Evolutionary conservation across 805 yeast species (phyloP), one percentile per base, ranked within the genome.

Genomic region (Helenozyma rhizophorensis): DNA sequence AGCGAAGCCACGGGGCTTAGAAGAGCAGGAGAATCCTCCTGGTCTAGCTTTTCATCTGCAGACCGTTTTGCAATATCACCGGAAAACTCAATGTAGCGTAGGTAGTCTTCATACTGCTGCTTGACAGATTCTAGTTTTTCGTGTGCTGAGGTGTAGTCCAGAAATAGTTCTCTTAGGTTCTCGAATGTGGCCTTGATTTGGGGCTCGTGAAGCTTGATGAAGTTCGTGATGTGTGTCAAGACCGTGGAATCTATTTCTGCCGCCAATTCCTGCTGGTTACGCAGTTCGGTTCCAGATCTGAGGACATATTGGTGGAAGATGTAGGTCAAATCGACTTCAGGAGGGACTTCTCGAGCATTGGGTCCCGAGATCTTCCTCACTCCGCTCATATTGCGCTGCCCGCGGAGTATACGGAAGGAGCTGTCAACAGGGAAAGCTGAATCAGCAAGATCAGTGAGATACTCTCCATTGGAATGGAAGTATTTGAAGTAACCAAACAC

Each of bases 191-290:
- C 27, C 8, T 52, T 42, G 8, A 64, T 47, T 25, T 45, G 54
- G 0, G 70, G 66, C 36, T 67, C 71, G 29, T 64, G 48, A 6
- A 34, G 33, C 35, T 65, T 66, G 10, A 66, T 47, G 38, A 60
- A 65, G 6, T 40, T 44, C 11, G 66, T 58, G n/a, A 66, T 40
- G 3, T 48, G 45, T 21, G 56, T 60, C 35, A 66, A 45, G 2
- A 65, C 58, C 15, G 50, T 50, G 13, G 51, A 40, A 34, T 67
- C 72, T 15, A 67, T 60, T 3, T 47, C 47, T 1, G 59, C 43
- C 3, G 70, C 63, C 23, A 62, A 46, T 3, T 33, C 39, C 16
- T 48, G 40, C 27, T 57, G 42, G 2, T 40, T 33, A 5, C 28
- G 32, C 48, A 40, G 46, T 21, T 43, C 42, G 10, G 22, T 21